Conservation (phyloP, 352 stramenopile species). For the Stephanocyclus meneghinianus region DNA sequence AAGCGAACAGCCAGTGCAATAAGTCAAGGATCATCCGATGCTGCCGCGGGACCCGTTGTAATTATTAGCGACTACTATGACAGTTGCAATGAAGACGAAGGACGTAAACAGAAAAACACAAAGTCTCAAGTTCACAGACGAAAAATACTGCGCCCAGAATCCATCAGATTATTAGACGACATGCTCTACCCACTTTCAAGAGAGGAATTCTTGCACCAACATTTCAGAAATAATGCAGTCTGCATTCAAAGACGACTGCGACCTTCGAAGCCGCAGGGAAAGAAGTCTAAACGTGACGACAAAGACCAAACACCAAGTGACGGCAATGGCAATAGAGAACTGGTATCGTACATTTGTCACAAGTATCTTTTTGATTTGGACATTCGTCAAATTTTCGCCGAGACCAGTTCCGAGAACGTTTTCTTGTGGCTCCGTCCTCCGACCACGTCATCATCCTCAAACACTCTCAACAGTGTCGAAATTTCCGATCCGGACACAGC, state of each 20-base stretch:
- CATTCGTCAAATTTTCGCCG: slow-evolving; percentile 56
- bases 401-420: slow-evolving; percentile 75
- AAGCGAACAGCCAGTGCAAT: neutral
- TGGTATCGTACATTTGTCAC: slow-evolving; percentile 44
- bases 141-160: slow-evolving; percentile 33
- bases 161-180: slow-evolving; percentile 31
- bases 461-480: slow-evolving; percentile 73
- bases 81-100: neutral
- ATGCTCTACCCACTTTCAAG: slow-evolving; percentile 48
- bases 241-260: slow-evolving; percentile 30
- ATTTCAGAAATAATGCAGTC: slow-evolving; percentile 62
- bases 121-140: neutral
- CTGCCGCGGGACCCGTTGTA: neutral
- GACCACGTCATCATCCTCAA: slow-evolving; percentile 3
- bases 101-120: neutral
- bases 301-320: slow-evolving; percentile 3
- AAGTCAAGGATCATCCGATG: neutral
- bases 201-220: slow-evolving; percentile 39
- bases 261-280: neutral
- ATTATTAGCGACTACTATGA: neutral
- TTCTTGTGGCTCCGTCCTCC: slow-evolving; percentile 69
- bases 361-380: slow-evolving; percentile 67
- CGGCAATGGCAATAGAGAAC: slow-evolving; percentile 4
- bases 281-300: neutral
- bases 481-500: slow-evolving; percentile 70